A percentile compares a stretch with the other conserved stretches of the same genome.
These are phyloP conservation scores for Pyrus hybrid DNA, from an alignment of 331 rosid species.

Conservation along the genomic window DNA sequence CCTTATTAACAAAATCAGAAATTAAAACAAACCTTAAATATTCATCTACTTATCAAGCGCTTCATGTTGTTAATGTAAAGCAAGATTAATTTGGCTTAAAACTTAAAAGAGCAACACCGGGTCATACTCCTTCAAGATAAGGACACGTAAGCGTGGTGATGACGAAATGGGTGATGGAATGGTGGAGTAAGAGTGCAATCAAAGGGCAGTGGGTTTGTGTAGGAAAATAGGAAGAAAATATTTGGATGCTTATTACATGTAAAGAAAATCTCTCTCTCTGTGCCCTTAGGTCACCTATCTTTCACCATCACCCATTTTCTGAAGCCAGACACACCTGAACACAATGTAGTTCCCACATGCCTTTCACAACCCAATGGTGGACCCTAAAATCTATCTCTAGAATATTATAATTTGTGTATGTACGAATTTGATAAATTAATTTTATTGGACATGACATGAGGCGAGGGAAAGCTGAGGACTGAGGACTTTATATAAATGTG, in stretches of 20 bases:
- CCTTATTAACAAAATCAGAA: neutral
- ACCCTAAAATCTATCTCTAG: conserved; percentile 29
- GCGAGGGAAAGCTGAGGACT: conserved; percentile 25
- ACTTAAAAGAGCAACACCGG: conserved; percentile 21
- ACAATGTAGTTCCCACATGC: conserved; percentile 48
- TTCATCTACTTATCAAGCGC: conserved; percentile 2
- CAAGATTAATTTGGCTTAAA: neutral
- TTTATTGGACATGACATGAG: neutral
- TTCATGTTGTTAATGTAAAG: conserved; percentile 1
- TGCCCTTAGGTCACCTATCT: conserved; percentile 32
- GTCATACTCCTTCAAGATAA: conserved; percentile 11
- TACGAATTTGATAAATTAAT: neutral
- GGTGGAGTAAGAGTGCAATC: conserved; percentile 89
- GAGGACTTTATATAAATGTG: conserved; percentile 54
- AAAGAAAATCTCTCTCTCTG: neutral
- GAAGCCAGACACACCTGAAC: conserved; percentile 43
- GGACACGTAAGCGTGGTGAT: conserved; percentile 72
- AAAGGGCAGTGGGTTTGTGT: conserved; percentile 34
- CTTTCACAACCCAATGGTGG: conserved; percentile 64
- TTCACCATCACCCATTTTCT: conserved; percentile 39
- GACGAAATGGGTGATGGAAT: conserved; percentile 63
- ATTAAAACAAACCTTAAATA: neutral
- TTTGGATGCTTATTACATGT: conserved; percentile 16
- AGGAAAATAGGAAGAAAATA: conserved; percentile 25
- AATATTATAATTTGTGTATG: neutral